Evolutionary conservation across 495 filamentous ascomycete genomes (phyloP).

Genomic region (Mytilinidion resinicola): DNA sequence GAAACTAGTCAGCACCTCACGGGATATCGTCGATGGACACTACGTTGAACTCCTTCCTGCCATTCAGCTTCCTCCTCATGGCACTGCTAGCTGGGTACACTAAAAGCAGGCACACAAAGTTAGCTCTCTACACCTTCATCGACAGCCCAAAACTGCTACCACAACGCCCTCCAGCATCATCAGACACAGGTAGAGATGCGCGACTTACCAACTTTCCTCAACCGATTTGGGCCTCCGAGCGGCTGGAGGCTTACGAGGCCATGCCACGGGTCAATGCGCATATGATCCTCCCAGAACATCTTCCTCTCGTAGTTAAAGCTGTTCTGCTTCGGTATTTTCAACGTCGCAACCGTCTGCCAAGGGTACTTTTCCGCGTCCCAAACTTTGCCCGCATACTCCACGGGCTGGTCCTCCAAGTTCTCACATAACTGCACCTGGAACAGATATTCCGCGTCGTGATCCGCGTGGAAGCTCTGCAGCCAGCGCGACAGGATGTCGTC

Average conservation of each 20-base stretch:
- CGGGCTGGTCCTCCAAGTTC: constrained; percentile 44
- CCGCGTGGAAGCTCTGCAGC: constrained; percentile 40
- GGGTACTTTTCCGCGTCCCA: constrained; percentile 47
- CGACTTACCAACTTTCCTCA: constrained; percentile 36
- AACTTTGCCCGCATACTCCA: constrained; percentile 44
- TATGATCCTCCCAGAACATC: constrained; percentile 45
- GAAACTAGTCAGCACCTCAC: background rate
- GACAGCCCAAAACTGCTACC: too few species aligned
- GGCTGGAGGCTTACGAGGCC: constrained; percentile 42
- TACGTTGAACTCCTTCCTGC: constrained; percentile 10
- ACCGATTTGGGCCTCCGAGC: constrained; percentile 40
- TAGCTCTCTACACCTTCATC: background rate
- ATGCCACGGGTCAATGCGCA: constrained; percentile 43
- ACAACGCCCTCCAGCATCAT: too few species aligned
- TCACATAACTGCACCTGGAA: constrained; percentile 43
- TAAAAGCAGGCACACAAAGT: background rate
- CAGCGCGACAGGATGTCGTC: constrained; percentile 41
- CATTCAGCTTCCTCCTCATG: constrained; percentile 18
- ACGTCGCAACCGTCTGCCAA: constrained; percentile 42
- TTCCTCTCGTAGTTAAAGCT: constrained; percentile 39
- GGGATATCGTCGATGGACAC: constrained; percentile 14
- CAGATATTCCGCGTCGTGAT: constrained; percentile 43
- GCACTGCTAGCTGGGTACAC: constrained; percentile 19
- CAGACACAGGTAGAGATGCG: too few species aligned
- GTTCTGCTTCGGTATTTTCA: constrained; percentile 44